Evolutionary conservation across 2,329 filamentous ascomycete species (phyloP).

Genomic region (Fusarium torulosum): DNA sequence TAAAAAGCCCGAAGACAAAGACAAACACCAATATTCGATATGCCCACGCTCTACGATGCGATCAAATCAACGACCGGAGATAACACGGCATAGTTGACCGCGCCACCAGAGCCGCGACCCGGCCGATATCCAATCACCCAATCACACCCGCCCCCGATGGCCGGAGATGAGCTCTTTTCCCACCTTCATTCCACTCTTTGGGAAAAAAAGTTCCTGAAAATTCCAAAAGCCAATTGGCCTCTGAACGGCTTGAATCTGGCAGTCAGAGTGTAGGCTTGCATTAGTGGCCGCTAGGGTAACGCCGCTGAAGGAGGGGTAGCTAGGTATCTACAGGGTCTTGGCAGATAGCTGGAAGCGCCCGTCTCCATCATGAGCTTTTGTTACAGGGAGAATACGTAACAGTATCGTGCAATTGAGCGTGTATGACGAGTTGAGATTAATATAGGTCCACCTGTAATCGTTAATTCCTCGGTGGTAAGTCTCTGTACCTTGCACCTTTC

Average conservation of each 20-base stretch:
- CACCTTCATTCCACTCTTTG: slow-evolving; percentile 2
- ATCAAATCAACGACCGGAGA: slow-evolving; percentile 8
- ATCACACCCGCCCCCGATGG: slow-evolving; percentile 19
- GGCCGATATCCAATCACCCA: slow-evolving; percentile 39
- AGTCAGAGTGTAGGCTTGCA: slow-evolving; percentile 22
- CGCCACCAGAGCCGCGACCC: slow-evolving; percentile 30
- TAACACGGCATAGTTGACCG: slow-evolving; percentile 7
- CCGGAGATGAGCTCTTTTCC: slow-evolving; percentile 11
- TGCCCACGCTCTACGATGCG: background rate
- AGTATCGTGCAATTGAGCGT: background rate
- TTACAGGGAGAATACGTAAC: background rate
- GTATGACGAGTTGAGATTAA: background rate
- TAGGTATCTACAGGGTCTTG: background rate
- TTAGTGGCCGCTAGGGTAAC: slow-evolving; percentile 28
- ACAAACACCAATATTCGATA: background rate
- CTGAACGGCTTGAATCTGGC: slow-evolving; percentile 9
- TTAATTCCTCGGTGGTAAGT: background rate
- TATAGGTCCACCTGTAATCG: background rate
- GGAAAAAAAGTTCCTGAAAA: slow-evolving; percentile 19
- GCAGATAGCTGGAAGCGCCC: background rate
- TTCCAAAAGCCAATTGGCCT: slow-evolving; percentile 15
- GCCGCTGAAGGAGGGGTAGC: slow-evolving; percentile 15
- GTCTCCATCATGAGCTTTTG: background rate
- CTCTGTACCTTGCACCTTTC: no score
- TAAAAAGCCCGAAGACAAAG: slow-evolving; percentile 4